Conservation (phyloP, 768 basidiomycete genomes). For the Zangia roseola region DNA sequence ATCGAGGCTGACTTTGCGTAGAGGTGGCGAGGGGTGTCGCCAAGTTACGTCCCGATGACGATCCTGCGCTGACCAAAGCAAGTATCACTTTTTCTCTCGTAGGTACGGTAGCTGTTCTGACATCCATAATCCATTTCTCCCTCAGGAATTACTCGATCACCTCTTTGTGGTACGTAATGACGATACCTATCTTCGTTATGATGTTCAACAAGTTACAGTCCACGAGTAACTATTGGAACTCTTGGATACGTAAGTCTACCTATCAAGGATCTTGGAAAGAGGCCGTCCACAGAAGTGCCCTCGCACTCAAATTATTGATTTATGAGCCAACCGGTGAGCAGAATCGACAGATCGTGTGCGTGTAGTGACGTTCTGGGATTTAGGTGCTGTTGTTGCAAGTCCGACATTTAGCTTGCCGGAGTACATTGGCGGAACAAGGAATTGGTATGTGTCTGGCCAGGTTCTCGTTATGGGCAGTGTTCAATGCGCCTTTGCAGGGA, state of each 20-base stretch:
- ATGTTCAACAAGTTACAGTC: slow-evolving; percentile 36
- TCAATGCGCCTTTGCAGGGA: slow-evolving; percentile 42
- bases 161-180: slow-evolving; percentile 49
- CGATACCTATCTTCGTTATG: neutral
- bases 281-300: slow-evolving; percentile 85
- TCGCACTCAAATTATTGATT: slow-evolving; percentile 91
- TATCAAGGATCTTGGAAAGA: slow-evolving; percentile 97
- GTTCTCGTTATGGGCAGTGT: neutral
- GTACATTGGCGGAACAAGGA: slow-evolving; percentile 84
- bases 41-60: slow-evolving; percentile 51
- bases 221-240: slow-evolving; percentile 82
- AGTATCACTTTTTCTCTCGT: slow-evolving; percentile 2
- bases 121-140: neutral
- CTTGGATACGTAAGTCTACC: slow-evolving; percentile 86
- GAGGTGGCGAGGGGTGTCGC: slow-evolving; percentile 45
- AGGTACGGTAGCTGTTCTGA: neutral
- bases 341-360: neutral
- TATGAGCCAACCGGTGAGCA: slow-evolving; percentile 81
- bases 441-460: slow-evolving; percentile 57
- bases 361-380: slow-evolving; percentile 3
- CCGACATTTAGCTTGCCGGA: slow-evolving; percentile 95
- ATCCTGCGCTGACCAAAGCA: slow-evolving; percentile 72
- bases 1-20: slow-evolving; percentile 16
- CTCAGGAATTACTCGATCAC: slow-evolving; percentile 54
- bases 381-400: slow-evolving; percentile 89